Evolutionary conservation across 768 basidiomycete genomes (phyloP).

Genomic region (Calocybe cyanea): DNA sequence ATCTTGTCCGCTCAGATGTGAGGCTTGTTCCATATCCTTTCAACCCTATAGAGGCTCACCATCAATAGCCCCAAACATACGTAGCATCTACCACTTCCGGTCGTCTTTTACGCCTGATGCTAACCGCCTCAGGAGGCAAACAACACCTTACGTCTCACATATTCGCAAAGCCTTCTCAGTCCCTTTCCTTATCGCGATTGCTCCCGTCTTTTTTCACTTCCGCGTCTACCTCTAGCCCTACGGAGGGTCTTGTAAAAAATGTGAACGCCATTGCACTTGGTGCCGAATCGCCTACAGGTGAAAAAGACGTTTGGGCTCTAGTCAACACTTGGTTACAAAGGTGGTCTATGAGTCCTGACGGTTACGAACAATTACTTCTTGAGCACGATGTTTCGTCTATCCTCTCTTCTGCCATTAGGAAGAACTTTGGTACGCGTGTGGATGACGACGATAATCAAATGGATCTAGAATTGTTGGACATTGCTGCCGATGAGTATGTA

Average conservation of each 20-base stretch:
- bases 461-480: slow-evolving; percentile 72
- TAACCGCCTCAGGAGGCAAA: slow-evolving; percentile 68
- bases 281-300: slow-evolving; percentile 34
- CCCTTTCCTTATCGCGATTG: slow-evolving; percentile 37
- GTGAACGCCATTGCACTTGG: slow-evolving; percentile 62
- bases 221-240: slow-evolving; percentile 31
- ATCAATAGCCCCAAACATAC: slow-evolving; percentile 56
- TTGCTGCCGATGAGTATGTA: slow-evolving; percentile 55
- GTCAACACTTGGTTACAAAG: slow-evolving; percentile 65
- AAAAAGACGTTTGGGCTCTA: slow-evolving; percentile 62
- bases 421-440: slow-evolving; percentile 32
- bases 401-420: slow-evolving; percentile 44
- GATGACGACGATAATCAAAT: slow-evolving; percentile 42
- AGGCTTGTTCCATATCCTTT: slow-evolving; percentile 22
- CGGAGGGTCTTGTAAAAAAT: slow-evolving; percentile 50
- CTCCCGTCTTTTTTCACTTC: slow-evolving; percentile 41
- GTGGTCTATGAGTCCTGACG: slow-evolving; percentile 66
- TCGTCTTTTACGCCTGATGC: slow-evolving; percentile 55
- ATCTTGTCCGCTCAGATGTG: slow-evolving; percentile 63
- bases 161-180: slow-evolving; percentile 57
- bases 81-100: slow-evolving; percentile 68
- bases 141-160: slow-evolving; percentile 52
- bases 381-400: slow-evolving; percentile 55
- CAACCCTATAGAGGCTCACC: slow-evolving; percentile 1
- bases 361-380: slow-evolving; percentile 62